Conservation (phyloP, 805 yeast species). For the Candida golubevii region DNA sequence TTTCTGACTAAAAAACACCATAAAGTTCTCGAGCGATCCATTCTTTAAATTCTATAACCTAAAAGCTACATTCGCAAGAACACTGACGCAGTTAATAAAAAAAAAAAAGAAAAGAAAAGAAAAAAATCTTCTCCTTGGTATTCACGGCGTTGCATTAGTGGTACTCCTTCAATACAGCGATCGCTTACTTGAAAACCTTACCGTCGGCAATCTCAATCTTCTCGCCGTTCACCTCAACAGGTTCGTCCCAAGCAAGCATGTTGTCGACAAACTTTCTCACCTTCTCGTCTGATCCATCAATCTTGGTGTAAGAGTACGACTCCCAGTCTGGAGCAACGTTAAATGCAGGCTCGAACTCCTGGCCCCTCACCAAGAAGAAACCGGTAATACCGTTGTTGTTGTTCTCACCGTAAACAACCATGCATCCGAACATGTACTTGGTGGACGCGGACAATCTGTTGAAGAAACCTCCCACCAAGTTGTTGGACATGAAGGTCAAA, state of each 20-base stretch:
- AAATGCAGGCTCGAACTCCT: conserved; percentile 85
- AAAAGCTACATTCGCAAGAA: too few relatives aligned
- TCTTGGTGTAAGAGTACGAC: conserved; percentile 77
- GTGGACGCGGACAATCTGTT: conserved; percentile 88
- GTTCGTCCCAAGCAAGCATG: conserved; percentile 99
- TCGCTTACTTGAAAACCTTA: conserved; percentile 83
- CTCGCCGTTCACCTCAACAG: conserved; percentile 75
- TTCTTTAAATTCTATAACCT: too few relatives aligned
- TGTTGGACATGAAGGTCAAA: conserved; percentile 95
- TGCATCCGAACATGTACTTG: conserved; percentile 89
- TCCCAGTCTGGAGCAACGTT: conserved; percentile 99
- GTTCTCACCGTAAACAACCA: conserved; percentile 97
- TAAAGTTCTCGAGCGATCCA: too few relatives aligned
- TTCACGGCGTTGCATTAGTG: too few relatives aligned
- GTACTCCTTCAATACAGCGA: too few relatives aligned
- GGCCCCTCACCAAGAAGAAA: conserved; percentile 93
- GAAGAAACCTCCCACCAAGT: conserved; percentile 97
- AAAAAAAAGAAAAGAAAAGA: too few relatives aligned
- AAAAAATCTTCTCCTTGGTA: too few relatives aligned
- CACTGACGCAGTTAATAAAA: too few relatives aligned
- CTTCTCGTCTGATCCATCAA: conserved; percentile 74
- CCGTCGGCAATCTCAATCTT: conserved; percentile 91
- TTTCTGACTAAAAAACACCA: too few relatives aligned
- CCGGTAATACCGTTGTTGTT: conserved; percentile 97
- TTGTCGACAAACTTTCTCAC: conserved; percentile 78